These are phyloP conservation scores for Larix sibirica DNA, from an alignment of 83 land plant genomes.

Conservation along the genomic window DNA sequence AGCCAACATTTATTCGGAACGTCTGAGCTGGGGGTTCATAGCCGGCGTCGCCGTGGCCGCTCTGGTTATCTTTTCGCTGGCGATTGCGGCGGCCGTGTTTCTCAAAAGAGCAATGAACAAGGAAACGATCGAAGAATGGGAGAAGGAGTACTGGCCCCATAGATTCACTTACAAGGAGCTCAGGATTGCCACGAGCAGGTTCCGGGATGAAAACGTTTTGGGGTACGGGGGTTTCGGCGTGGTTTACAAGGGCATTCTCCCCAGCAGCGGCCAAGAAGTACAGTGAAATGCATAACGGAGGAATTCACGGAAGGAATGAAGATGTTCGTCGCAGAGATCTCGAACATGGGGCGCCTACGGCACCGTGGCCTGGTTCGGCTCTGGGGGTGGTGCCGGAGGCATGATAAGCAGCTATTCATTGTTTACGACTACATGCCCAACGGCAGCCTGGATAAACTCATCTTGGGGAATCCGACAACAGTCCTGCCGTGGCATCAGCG, in stretches of 20 bases:
- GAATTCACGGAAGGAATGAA: conserved; percentile 39
- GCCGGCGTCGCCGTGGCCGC: not conserved
- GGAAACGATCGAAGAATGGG: not conserved
- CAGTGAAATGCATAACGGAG: conserved; percentile 59
- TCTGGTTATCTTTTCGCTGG: not conserved
- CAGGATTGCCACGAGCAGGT: conserved; percentile 53
- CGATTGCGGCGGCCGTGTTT: not conserved
- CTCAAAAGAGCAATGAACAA: not conserved
- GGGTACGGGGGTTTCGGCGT: conserved; percentile 63
- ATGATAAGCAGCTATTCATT: conserved; percentile 59
- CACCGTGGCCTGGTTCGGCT: conserved; percentile 67
- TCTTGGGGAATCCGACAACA: conserved; percentile 18
- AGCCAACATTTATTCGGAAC: not conserved
- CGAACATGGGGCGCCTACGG: conserved; percentile 55
- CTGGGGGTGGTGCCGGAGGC: conserved; percentile 68
- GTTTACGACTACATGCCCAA: conserved; percentile 78
- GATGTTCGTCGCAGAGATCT: conserved; percentile 55
- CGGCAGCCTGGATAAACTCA: conserved; percentile 63
- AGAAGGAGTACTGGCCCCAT: too few species aligned
- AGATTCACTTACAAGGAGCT: conserved; percentile 59
- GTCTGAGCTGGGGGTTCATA: not conserved
- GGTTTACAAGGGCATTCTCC: conserved; percentile 52
- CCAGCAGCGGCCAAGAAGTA: conserved; percentile 25
- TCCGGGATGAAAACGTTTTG: conserved; percentile 36
- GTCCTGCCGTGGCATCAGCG: conserved; percentile 45